Base-by-base conservation (phyloP, 345 rosid species). In the Sonneratia alba region DNA sequence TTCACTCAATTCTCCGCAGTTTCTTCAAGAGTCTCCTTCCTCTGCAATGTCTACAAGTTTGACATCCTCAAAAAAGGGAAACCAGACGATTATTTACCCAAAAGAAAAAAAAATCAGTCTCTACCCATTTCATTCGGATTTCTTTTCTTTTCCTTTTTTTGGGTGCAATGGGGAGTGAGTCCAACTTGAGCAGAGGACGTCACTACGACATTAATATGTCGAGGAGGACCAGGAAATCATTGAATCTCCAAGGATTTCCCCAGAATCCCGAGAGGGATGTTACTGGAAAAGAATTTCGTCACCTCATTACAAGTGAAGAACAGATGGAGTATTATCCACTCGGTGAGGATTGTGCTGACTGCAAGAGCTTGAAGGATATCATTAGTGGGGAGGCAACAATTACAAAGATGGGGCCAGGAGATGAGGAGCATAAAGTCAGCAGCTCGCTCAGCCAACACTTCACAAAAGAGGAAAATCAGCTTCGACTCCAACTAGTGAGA, bases 221-320 rank as follows among this genome's bases (percentile, higher is more conserved):
- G 6, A 88, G 72, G 78, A 85, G 96, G 83, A 90, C 96, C 70
- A 85, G 93, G 73, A 90, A 86, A 81, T 84, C 96, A 62, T 24
- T 72, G 73, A 76, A 64, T 36, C 38, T 70, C 7, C 37, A 61
- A 19, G 64, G 57, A 63, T 24, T 77, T 9, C 7, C 21, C 36
- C 45, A 38, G 62, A 68, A 16, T 36, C 36, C 37, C 10, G 70
- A n/a, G 22, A 43, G 16, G 66, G 37, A 63, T 53, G 71, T 12
- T 6, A 71, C 19, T 6, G 65, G 61, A 27, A 27, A 27, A 27
- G 32, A 27, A 27, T 27, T 27, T 27, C 32, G 32, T 27, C 32
- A 27, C 32, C 32, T 27, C 32, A 27, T 27, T 27, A 27, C 32
- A 27, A 27, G 32, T 27, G 32, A 27, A 27, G 32, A 27, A 27